Evolutionary conservation across 2,329 filamentous ascomycete genomes (phyloP).

Genomic region (Atkinsonella texensis): DNA sequence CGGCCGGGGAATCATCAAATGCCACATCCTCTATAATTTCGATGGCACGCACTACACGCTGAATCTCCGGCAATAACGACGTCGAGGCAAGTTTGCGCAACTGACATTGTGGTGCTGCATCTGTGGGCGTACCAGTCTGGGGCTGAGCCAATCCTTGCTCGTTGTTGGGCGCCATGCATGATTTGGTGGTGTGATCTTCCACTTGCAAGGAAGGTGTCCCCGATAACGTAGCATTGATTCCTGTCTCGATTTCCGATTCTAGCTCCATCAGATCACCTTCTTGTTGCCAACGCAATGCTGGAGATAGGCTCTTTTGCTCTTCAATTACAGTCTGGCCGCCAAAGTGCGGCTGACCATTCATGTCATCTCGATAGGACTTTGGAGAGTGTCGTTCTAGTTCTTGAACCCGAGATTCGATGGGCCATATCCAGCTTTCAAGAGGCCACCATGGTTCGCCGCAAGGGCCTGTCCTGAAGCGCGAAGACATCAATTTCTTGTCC

Average conservation of each 20-base stretch:
- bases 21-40: background rate
- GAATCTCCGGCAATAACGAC: background rate
- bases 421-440: slow-evolving; percentile 5
- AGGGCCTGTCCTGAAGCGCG: background rate
- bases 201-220: background rate
- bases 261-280: background rate
- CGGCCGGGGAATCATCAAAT: background rate
- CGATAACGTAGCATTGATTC: background rate
- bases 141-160: background rate
- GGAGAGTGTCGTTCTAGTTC: slow-evolving; percentile 3
- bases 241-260: background rate
- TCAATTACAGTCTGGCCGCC: background rate
- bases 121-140: background rate
- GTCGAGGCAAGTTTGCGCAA: background rate
- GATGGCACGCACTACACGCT: background rate
- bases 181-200: background rate
- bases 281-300: background rate
- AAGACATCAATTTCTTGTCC: background rate
- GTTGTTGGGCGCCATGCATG: background rate
- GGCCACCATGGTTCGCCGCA: no score
- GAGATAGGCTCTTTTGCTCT: background rate
- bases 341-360: background rate
- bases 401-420: slow-evolving; percentile 4
- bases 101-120: background rate
- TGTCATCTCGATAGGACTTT: background rate